phyloP scores from a whole-genome alignment of 192 early-diverging fungal genomes.

The Mortierella antarctica region DNA sequence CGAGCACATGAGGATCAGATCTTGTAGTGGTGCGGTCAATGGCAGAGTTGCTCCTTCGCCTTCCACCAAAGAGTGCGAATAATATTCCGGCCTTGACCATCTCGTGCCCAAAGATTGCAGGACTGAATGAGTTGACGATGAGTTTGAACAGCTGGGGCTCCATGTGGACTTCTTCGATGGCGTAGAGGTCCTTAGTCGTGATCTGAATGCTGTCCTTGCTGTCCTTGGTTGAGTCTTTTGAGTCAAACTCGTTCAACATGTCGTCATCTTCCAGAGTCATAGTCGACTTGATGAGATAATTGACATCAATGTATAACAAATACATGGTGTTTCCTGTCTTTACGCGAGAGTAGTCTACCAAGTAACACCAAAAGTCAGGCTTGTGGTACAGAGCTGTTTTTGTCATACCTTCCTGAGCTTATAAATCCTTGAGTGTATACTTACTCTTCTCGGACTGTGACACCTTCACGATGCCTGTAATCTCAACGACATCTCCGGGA shows the following conservation, averaged over 20 bases:
- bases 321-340: conserved; percentile 75
- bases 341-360: conserved; percentile 29
- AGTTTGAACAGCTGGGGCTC: conserved; percentile 74
- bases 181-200: conserved; percentile 76
- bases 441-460: conserved; percentile 72
- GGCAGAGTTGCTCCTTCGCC: conserved; percentile 45
- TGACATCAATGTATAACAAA: conserved; percentile 77
- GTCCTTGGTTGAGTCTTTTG: conserved; percentile 58
- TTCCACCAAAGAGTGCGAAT: conserved; percentile 77
- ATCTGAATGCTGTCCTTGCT: conserved; percentile 72
- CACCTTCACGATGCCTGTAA: conserved; percentile 84
- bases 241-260: conserved; percentile 25
- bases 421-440: neutral
- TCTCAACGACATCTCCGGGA: conserved; percentile 85
- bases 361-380: too few relatives aligned
- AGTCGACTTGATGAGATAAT: conserved; percentile 71
- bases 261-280: conserved; percentile 52
- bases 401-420: too few relatives aligned
- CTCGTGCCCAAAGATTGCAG: conserved; percentile 85
- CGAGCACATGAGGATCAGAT: conserved; percentile 76
- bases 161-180: conserved; percentile 71
- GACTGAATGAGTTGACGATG: conserved; percentile 84
- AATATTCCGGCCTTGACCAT: conserved; percentile 87
- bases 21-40: conserved; percentile 65
- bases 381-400: too few relatives aligned